Base-by-base conservation (phyloP, 2,329 filamentous ascomycete species). In the Aspergillus tanneri region DNA sequence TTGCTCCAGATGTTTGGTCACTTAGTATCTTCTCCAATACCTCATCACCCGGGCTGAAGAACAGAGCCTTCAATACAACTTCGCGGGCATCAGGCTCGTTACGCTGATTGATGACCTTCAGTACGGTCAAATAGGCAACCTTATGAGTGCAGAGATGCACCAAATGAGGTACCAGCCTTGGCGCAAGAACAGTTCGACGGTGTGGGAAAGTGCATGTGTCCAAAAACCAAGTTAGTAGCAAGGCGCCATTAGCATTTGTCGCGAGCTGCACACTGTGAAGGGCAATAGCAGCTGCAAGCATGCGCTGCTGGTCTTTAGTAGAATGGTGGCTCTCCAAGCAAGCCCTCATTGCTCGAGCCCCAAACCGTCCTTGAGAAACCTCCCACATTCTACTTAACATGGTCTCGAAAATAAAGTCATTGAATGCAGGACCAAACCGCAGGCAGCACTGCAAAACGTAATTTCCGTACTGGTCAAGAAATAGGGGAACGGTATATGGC, bases 61-160 rank as follows among this genome's bases (percentile, higher is more conserved):
- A 97, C 25, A 99, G 76, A 2, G 92, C 91, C 67, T 90, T 87
- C 32, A 97, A 77, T 30, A 99, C 89, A 39, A 83, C 87, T 63
- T 99, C 92, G 10, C 93, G 84, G 3, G 93, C 93, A 53, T 97
- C 92, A 0, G 88, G 80, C 72, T 99, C 93, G 25, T 91, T 88
- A 66, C 95, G 90, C 71, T 99, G 93, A 68, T 99, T 99, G 71
- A 99, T 95, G 42, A 97, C 90, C 76, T 99, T 99, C 49, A 99
- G 78, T 1, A 99, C 92, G 0, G 93, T 99, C 52, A 97, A 78
- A 65, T 97, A 97, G 0, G 93, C 93, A 47, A 99, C 92, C 77
- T 97, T 97, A 78, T 99, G 93, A 0, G 93, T 97, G 78, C 93
- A 97, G 5, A 99, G 80, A 66, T 96, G 90, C 19, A 96, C 90